Base-by-base conservation (phyloP, 2,329 filamentous ascomycete species). In the Teratosphaeriaceae sp. region DNA sequence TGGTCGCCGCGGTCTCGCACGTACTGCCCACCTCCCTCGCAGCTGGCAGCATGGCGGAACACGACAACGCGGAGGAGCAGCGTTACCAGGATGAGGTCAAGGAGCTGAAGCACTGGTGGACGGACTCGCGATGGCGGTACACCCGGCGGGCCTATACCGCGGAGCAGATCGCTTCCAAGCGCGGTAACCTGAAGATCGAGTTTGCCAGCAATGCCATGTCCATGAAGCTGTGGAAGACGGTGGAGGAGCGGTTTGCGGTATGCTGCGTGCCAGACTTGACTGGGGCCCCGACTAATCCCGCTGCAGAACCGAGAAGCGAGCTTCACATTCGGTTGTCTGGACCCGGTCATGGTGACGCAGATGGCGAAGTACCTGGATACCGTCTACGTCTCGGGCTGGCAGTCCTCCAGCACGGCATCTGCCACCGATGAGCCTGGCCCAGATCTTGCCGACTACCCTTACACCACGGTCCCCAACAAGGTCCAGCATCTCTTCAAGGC, bases 331-430 rank as follows among this genome's bases (percentile, higher is more conserved):
- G 92, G 92, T 60, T 97, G 92, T 70, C 76, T 98, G 52, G 92
- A 98, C 64, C 92, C 92, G 9, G 95, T 94, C 44, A 96, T 96
- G 86, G 79, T 98, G 64, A 97, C 92, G 21, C 92, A 98, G 68
- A 98, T 98, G 92, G 90, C 90, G 58, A 95, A 97, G 70, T 97
- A 94, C 67, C 77, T 98, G 49, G 92, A 98, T 64, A 98, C 92
- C 24, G 87, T 98, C 64, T 98, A 98, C 66, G 92, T 98, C 49
- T 97, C 92, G 42, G 92, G 92, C 52, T 98, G 92, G 92, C 92
- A 98, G 70, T 95, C 87, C 52, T 97, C 90, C 1, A 96, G 89
- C 19, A 98, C 92, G 6, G 92, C 92, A 38, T 96, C 90, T 2
- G 79, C 88, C 1, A 90, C 89, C 5, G 88, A 98, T 59, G 92